These are phyloP conservation scores for Elaeis guineensis DNA, from an alignment of 176 grass and related monocot species.

Conservation along the genomic window DNA sequence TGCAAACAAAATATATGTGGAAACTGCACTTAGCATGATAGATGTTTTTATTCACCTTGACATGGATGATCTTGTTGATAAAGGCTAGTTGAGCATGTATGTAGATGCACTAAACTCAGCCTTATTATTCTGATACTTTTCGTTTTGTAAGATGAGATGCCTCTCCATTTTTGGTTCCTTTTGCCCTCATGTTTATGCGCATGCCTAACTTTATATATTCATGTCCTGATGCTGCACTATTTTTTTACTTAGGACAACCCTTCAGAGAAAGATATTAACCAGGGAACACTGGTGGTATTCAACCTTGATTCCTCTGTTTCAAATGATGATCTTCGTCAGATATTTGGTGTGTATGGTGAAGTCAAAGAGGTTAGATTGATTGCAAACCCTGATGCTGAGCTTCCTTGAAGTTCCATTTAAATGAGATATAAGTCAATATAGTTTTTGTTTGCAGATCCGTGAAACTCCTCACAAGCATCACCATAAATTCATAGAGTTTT, in stretches of 20 bases:
- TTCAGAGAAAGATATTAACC: constrained; percentile 27
- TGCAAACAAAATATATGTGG: no score
- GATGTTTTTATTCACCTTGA: no score
- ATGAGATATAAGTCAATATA: neutral
- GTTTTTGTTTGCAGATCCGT: constrained; percentile 30
- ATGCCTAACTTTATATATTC: neutral
- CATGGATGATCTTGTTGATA: no score
- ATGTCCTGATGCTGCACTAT: constrained; percentile 10
- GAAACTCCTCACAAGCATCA: constrained; percentile 30
- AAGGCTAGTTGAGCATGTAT: no score
- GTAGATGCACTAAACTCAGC: no score
- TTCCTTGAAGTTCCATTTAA: neutral
- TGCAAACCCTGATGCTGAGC: neutral
- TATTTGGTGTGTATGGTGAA: constrained; percentile 54
- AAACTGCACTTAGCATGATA: no score
- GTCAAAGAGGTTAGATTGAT: constrained; percentile 45
- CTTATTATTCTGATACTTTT: no score
- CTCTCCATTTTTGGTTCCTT: no score
- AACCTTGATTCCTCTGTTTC: constrained; percentile 43
- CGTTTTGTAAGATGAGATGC: no score
- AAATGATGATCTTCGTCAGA: constrained; percentile 44
- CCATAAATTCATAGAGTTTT: constrained; percentile 53
- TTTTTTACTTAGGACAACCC: constrained; percentile 34
- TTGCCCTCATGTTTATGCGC: neutral
- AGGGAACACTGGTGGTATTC: constrained; percentile 34